phyloP scores from a whole-genome alignment of 1,139 yeast genomes.

The Magnusiomyces magnusii region DNA sequence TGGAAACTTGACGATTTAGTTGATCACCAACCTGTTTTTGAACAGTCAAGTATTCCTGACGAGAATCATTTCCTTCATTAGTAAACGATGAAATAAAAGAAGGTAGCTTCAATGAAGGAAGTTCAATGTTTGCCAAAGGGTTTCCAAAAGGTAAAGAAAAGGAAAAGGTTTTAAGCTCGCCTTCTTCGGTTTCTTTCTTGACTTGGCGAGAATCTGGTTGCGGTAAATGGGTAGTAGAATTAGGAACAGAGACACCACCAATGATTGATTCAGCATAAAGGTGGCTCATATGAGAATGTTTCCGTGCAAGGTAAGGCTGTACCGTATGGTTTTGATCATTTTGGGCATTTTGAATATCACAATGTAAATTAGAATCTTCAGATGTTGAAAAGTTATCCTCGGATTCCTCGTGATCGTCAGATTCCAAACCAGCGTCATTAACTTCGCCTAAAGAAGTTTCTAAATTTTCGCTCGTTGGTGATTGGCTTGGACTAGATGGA shows the following conservation, averaged over 20 bases:
- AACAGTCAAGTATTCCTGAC: background rate
- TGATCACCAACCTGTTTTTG: slow-evolving; percentile 25
- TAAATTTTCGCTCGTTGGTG: background rate
- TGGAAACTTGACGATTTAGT: slow-evolving; percentile 48
- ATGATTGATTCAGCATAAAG: slow-evolving; percentile 29
- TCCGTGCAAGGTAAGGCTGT: background rate
- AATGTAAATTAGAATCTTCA: background rate
- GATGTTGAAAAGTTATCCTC: background rate
- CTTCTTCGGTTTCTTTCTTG: background rate
- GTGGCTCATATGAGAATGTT: slow-evolving; percentile 16
- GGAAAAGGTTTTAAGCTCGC: slow-evolving; percentile 24
- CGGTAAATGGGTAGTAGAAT: background rate
- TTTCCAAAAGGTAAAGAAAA: slow-evolving; percentile 30
- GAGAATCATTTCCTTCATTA: background rate
- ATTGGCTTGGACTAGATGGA: background rate
- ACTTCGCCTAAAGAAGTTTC: background rate
- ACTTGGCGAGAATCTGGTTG: slow-evolving; percentile 6
- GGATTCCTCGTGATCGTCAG: slow-evolving; percentile 12
- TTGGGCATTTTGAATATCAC: background rate
- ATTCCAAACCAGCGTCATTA: slow-evolving; percentile 8
- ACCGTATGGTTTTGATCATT: background rate
- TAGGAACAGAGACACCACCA: slow-evolving; percentile 23
- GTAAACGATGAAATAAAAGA: slow-evolving; percentile 16
- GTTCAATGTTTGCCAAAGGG: slow-evolving; percentile 26
- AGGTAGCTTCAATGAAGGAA: slow-evolving; percentile 19